Evolutionary conservation across 2,329 filamentous ascomycete genomes (phyloP).

Genomic region (Hymenoscyphus salicellus): DNA sequence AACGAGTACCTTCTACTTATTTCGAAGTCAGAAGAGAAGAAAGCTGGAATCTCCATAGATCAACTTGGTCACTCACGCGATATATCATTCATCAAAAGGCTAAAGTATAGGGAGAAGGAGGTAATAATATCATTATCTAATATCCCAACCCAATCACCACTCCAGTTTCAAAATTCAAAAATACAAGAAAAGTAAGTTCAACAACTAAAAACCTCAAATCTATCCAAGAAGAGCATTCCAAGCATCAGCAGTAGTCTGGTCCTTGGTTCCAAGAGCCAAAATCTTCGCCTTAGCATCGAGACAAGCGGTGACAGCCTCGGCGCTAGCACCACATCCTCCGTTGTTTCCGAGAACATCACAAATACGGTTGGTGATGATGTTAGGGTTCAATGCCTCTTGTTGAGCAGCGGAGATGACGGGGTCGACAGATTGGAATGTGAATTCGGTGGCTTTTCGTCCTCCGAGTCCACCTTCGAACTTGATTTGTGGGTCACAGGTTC

Average conservation of each 20-base stretch:
- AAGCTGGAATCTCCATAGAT: too few species aligned
- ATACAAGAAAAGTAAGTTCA: too few species aligned
- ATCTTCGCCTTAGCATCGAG: constrained; percentile 50
- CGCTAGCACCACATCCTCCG: constrained; percentile 54
- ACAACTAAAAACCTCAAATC: not conserved
- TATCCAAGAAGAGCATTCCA: constrained; percentile 41
- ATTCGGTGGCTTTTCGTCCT: constrained; percentile 53
- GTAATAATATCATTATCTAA: too few species aligned
- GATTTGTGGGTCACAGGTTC: constrained; percentile 49
- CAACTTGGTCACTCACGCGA: too few species aligned
- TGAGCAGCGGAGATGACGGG: constrained; percentile 59
- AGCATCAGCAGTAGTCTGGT: constrained; percentile 47
- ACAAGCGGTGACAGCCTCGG: constrained; percentile 46
- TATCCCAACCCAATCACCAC: too few species aligned
- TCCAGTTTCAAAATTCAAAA: too few species aligned
- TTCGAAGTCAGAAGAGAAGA: too few species aligned
- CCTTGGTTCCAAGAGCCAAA: constrained; percentile 46
- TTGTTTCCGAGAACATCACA: constrained; percentile 67
- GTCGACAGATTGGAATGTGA: constrained; percentile 67
- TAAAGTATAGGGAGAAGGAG: too few species aligned
- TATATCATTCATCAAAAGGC: too few species aligned
- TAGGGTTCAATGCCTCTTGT: constrained; percentile 66
- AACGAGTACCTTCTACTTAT: too few species aligned
- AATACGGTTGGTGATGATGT: constrained; percentile 71
- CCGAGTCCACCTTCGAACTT: constrained; percentile 55